A percentile compares a stretch with the other conserved stretches of the same genome.
Evolutionary conservation across 495 filamentous ascomycete genomes (phyloP).

Genomic region (Penicillium nucicola): DNA sequence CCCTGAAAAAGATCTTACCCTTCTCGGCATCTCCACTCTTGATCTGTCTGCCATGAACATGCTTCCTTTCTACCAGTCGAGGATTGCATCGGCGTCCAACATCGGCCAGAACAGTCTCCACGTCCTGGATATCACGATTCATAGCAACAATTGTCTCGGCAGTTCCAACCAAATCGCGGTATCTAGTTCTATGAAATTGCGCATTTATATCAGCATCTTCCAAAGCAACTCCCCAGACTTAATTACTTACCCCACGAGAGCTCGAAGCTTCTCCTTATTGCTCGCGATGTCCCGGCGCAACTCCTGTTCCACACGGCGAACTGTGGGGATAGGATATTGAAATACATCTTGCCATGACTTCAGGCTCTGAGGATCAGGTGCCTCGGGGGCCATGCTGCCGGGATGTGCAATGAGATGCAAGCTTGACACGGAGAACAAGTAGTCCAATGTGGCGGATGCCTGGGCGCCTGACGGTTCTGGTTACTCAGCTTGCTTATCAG

Average conservation of each 20-base stretch:
- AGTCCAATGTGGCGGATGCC: slow-evolving; percentile 3
- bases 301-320: slow-evolving; percentile 61
- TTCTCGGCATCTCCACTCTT: slow-evolving; percentile 42
- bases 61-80: slow-evolving; percentile 64
- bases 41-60: slow-evolving; percentile 58
- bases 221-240: neutral
- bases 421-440: slow-evolving; percentile 3
- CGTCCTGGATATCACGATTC: slow-evolving; percentile 70
- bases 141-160: slow-evolving; percentile 90
- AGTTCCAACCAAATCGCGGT: slow-evolving; percentile 87
- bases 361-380: slow-evolving; percentile 56
- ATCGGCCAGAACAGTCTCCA: slow-evolving; percentile 65
- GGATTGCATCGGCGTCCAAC: slow-evolving; percentile 79
- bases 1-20: slow-evolving; percentile 35
- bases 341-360: slow-evolving; percentile 68
- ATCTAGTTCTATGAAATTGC: slow-evolving; percentile 59
- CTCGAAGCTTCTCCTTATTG: slow-evolving; percentile 84
- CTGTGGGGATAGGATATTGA: slow-evolving; percentile 60
- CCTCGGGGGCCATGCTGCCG: slow-evolving; percentile 53
- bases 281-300: slow-evolving; percentile 65
- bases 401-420: neutral
- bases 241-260: slow-evolving; percentile 72
- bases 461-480: neutral
- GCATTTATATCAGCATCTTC: slow-evolving; percentile 10
- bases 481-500: slow-evolving; percentile 22